A percentile compares a stretch with the other conserved stretches of the same genome.
Evolutionary conservation across 1,284 basidiomycete species (phyloP).

Genomic region (Apiotrichum veenhuisii): DNA sequence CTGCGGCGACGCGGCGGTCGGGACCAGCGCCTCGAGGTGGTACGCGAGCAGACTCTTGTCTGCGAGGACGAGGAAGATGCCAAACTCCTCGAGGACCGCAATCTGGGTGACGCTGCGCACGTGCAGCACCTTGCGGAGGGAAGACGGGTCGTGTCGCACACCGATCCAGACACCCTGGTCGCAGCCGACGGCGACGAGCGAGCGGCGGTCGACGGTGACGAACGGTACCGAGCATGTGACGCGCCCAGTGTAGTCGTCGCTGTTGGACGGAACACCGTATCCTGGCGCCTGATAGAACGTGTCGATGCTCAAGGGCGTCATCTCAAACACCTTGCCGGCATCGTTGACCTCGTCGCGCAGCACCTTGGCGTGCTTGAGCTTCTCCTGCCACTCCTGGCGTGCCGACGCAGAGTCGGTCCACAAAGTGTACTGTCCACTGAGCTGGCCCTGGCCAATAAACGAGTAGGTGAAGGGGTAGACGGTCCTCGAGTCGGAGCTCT

Average conservation of each 20-base stretch:
- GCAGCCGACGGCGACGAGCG: conserved; percentile 86
- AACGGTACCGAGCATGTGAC: conserved; percentile 93
- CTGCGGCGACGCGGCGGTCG: conserved; percentile 55
- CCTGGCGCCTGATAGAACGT: conserved; percentile 72
- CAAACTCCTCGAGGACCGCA: conserved; percentile 90
- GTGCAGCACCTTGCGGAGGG: conserved; percentile 83
- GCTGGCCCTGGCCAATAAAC: conserved; percentile 75
- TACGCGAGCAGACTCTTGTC: conserved; percentile 71
- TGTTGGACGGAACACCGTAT: conserved; percentile 54
- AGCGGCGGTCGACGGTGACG: conserved; percentile 74
- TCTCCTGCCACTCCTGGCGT: conserved; percentile 81
- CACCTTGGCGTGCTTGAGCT: conserved; percentile 81
- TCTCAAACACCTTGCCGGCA: conserved; percentile 85
- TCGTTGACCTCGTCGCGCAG: conserved; percentile 82
- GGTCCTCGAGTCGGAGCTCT: conserved; percentile 57
- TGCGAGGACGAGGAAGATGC: conserved; percentile 89
- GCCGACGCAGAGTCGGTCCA: conserved; percentile 76
- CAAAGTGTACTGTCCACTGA: conserved; percentile 75
- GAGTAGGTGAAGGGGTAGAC: conserved; percentile 72
- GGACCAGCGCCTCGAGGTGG: conserved; percentile 91
- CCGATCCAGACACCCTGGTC: conserved; percentile 97
- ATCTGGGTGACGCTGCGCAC: conserved; percentile 87
- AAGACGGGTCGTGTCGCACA: conserved; percentile 77
- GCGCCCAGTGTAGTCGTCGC: conserved; percentile 73
- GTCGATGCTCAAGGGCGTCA: conserved; percentile 77